Evolutionary conservation across 257 asterid genomes (phyloP).

Genomic region (Solanum chmielewskii): DNA sequence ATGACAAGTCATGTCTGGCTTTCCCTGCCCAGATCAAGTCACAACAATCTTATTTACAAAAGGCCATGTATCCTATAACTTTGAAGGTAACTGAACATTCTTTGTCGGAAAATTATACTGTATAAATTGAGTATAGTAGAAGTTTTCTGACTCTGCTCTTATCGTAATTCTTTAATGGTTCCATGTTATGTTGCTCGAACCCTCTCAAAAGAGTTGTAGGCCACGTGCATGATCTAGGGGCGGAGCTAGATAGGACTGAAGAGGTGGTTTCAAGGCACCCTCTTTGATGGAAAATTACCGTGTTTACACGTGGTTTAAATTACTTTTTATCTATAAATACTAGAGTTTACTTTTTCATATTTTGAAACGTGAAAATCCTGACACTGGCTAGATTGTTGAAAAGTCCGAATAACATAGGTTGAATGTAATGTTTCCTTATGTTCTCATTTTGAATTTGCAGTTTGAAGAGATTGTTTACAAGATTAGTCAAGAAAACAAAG

Average conservation of each 20-base stretch:
- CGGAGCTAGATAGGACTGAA: background rate
- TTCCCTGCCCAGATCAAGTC: constrained; percentile 30
- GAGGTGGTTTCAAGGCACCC: background rate
- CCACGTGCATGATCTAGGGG: background rate
- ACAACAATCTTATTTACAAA: constrained; percentile 41
- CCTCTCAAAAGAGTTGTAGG: background rate
- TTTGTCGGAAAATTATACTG: background rate
- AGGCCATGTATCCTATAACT: constrained; percentile 42
- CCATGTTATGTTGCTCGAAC: background rate
- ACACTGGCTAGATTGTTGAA: background rate
- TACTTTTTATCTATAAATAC: background rate
- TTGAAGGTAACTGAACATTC: constrained; percentile 29
- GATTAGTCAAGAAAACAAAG: constrained; percentile 31
- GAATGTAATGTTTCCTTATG: background rate
- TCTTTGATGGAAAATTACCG: background rate
- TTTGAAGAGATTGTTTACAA: constrained; percentile 87
- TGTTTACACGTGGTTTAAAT: no score
- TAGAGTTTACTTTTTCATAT: background rate
- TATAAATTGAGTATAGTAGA: background rate
- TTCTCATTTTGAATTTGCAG: constrained; percentile 24
- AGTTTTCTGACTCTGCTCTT: background rate
- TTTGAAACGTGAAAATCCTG: no score
- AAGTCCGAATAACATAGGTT: background rate
- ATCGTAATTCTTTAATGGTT: background rate
- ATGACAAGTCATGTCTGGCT: constrained; percentile 20